Evolutionary conservation across 2,329 filamentous ascomycete species (phyloP), one percentile per base, ranked within the genome.

Genomic region (Penicillium paneum): DNA sequence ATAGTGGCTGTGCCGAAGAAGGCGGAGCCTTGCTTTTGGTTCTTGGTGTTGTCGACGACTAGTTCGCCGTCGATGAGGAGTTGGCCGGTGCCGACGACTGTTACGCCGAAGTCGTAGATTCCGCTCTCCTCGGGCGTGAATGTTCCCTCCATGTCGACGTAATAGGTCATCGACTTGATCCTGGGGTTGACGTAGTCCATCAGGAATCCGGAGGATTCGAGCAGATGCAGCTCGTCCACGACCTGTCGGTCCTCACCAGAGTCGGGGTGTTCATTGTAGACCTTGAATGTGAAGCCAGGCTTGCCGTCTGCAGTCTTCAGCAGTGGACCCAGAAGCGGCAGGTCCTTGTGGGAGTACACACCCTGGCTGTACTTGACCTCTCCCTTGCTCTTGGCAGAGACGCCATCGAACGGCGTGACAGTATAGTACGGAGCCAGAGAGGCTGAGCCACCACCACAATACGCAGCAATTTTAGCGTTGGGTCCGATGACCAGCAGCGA

Each of bases 1-100:
- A 80, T 74, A 0, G 85, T 88, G 2, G 82, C 86, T 17, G 77
- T 78, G 19, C 86, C 83, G 57, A 88, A 85, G 76, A 89, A 89
- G 4, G 82, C 81, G 42, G 84, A 81, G 11, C 85, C 84, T 24
- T 81, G 79, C 43, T 70, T 75, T 67, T 89, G 86, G 55, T 84
- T 82, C 45, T 83, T 85, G 17, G 81, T 79, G 64, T 89, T 88
- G 71, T 88, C 84, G 19, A 89, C 80, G 29, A 88, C 76, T 3
- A 87, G 72, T 54, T 84, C 74, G 55, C 76, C 84, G 59, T 89
- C 81, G 52, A 88, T 78, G 60, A 81, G 85, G 11, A 88, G 76
- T 60, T 82, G 83, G n/a, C 84, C 85, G 1, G 83, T 85, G 26
- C 86, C 86, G 40, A 81, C 81, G 8, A 88, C 85, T 5, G 83